Conservation (phyloP, 2,329 filamentous ascomycete genomes). For the Coniella vitis region DNA sequence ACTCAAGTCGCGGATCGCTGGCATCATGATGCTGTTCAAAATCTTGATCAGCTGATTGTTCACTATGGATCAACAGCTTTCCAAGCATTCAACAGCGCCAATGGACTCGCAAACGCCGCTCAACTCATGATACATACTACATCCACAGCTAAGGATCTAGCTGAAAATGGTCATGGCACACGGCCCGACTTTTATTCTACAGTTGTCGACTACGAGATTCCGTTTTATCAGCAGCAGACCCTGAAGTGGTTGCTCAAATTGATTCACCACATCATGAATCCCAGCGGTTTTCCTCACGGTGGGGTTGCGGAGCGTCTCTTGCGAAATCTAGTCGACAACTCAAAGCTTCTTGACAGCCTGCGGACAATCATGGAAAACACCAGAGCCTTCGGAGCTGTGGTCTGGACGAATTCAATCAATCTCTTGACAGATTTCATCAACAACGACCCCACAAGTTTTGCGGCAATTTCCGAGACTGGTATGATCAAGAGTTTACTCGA, state of each 20-base stretch:
- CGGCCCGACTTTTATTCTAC: slow-evolving; percentile 63
- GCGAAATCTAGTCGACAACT: slow-evolving; percentile 90
- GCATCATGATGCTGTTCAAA: slow-evolving; percentile 76
- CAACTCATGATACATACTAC: slow-evolving; percentile 78
- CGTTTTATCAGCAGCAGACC: slow-evolving; percentile 88
- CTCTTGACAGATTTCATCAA: slow-evolving; percentile 96
- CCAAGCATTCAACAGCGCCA: slow-evolving; percentile 70
- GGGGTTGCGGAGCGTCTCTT: slow-evolving; percentile 85
- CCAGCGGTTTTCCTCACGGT: slow-evolving; percentile 52
- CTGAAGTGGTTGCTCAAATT: slow-evolving; percentile 94
- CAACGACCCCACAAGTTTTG: slow-evolving; percentile 96
- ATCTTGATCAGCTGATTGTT: slow-evolving; percentile 84
- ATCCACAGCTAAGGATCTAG: slow-evolving; percentile 57
- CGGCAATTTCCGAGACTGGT: slow-evolving; percentile 89
- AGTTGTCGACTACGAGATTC: slow-evolving; percentile 86
- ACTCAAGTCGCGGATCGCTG: slow-evolving; percentile 77
- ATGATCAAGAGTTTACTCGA: slow-evolving; percentile 81
- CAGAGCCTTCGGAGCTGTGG: slow-evolving; percentile 75
- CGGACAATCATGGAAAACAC: slow-evolving; percentile 77
- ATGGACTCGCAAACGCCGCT: slow-evolving; percentile 86
- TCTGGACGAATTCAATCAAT: slow-evolving; percentile 91
- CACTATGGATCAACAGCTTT: slow-evolving; percentile 72
- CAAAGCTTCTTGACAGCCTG: slow-evolving; percentile 72
- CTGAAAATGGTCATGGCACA: slow-evolving; percentile 66
- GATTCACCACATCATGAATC: slow-evolving; percentile 90